Evolutionary conservation across 257 asterid genomes (phyloP), one percentile per base, ranked within the genome.

Genomic region (Gentiana dahurica): DNA sequence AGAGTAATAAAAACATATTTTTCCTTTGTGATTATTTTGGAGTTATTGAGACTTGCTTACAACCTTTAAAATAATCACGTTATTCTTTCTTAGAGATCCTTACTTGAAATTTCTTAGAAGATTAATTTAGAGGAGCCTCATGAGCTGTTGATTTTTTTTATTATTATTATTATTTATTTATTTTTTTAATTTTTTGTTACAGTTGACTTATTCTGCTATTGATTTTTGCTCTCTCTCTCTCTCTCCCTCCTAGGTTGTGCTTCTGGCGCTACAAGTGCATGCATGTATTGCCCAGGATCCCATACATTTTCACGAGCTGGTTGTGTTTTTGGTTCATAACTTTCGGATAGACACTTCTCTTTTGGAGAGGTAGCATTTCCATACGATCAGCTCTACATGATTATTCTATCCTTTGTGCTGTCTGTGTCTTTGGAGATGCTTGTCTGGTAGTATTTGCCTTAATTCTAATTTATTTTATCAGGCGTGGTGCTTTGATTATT

Each of bases 241-340:
- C 36, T 41, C 9, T 41, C 2, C 9, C 11, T 52, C 63, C n/a
- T 77, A 93, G 99, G 99, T 93, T 35, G 99, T 89, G 62, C 96
- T 93, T 65, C 73, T 89, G 83, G 97, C 79, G 65, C 96, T 93
- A 65, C 89, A 93, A 70, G 96, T 93, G 71, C 99, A 93, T 73
- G 99, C 99, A 46, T 76, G 96, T 78, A 93, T 93, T 61, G 99
- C 99, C 62, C 68, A 77, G 77, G 99, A 93, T 48, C 91, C 77
- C 59, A 69, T 65, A 53, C 94, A 93, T 75, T 93, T 93, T 64
- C 79, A 69, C 68, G 89, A 89, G 74, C 94, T 93, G 64, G 72
- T 84, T 48, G 81, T 80, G 56, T 80, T 74, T 70, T 75, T 93
- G 46, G 77, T 89, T 68, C 87, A 89, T 58, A 86, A 75, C 65